Conservation (phyloP, 495 filamentous ascomycete species). For the Jackrogersella multiformis region DNA sequence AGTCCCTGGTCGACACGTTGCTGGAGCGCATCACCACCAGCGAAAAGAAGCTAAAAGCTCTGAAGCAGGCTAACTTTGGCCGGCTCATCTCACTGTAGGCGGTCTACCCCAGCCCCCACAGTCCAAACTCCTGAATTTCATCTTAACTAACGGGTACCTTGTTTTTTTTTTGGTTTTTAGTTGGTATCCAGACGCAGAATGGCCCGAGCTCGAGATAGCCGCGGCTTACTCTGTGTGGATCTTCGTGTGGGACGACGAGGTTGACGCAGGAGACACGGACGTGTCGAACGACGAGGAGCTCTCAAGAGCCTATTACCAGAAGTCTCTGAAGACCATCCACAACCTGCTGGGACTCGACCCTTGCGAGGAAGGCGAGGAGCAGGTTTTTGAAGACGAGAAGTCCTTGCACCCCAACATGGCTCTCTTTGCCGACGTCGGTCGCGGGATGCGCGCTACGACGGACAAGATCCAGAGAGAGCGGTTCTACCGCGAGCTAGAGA, state of each 20-base stretch:
- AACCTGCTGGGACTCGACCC: constrained; percentile 31
- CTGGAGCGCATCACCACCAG: constrained; percentile 42
- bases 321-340: constrained; percentile 39
- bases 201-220: constrained; percentile 42
- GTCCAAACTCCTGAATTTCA: neutral
- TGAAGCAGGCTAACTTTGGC: constrained; percentile 42
- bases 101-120: neutral
- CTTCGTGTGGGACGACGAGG: constrained; percentile 46
- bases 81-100: constrained; percentile 44
- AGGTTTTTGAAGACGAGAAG: neutral
- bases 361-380: neutral
- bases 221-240: constrained; percentile 46
- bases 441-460: constrained; percentile 24
- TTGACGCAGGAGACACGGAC: constrained; percentile 46
- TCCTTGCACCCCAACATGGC: constrained; percentile 39
- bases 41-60: constrained; percentile 41
- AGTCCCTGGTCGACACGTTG: constrained; percentile 28
- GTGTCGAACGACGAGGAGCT: constrained; percentile 36
- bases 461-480: constrained; percentile 41
- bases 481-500: constrained; percentile 42
- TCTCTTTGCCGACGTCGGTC: constrained; percentile 40
- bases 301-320: constrained; percentile 42
- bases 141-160: constrained; percentile 7
- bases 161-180: no score
- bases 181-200: constrained; percentile 46